Evolutionary conservation across 1,284 basidiomycete genomes (phyloP).

Genomic region (Rhizoctonia solani): DNA sequence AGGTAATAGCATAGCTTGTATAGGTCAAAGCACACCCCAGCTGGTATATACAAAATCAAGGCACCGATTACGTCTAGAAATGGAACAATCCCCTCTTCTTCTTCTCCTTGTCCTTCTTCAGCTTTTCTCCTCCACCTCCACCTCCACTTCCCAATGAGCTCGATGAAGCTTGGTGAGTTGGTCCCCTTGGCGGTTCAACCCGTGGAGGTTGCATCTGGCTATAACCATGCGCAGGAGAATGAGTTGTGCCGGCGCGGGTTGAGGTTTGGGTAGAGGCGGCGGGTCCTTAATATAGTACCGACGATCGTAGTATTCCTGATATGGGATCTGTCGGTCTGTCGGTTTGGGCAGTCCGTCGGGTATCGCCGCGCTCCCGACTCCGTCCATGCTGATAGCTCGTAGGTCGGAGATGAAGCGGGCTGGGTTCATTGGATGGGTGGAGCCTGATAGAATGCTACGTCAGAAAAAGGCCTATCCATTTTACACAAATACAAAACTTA

Average conservation of each 20-base stretch:
- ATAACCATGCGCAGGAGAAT: slow-evolving; percentile 53
- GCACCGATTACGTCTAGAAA: slow-evolving; percentile 48
- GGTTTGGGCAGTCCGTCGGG: slow-evolving; percentile 73
- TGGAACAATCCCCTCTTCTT: slow-evolving; percentile 79
- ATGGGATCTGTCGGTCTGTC: slow-evolving; percentile 55
- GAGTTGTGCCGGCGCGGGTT: slow-evolving; percentile 52
- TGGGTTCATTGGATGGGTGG: slow-evolving; percentile 87
- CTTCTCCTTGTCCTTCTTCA: slow-evolving; percentile 67
- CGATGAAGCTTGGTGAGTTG: slow-evolving; percentile 30
- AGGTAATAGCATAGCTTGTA: background rate
- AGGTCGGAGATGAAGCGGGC: slow-evolving; percentile 84
- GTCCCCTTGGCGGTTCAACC: slow-evolving; percentile 32
- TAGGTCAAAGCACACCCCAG: background rate
- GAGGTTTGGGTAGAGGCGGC: slow-evolving; percentile 52
- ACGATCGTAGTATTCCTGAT: slow-evolving; percentile 77
- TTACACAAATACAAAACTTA: slow-evolving; percentile 48
- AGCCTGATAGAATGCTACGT: slow-evolving; percentile 59
- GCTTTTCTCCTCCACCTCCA: slow-evolving; percentile 37
- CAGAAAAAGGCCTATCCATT: slow-evolving; percentile 1
- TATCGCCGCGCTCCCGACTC: slow-evolving; percentile 68
- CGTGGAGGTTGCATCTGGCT: background rate
- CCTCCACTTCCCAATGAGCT: slow-evolving; percentile 36
- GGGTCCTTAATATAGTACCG: slow-evolving; percentile 71
- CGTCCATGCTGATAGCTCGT: slow-evolving; percentile 79
- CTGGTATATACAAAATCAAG: slow-evolving; percentile 32